Base-by-base conservation (phyloP, 306 rosid species). In the Ormosia emarginata region DNA sequence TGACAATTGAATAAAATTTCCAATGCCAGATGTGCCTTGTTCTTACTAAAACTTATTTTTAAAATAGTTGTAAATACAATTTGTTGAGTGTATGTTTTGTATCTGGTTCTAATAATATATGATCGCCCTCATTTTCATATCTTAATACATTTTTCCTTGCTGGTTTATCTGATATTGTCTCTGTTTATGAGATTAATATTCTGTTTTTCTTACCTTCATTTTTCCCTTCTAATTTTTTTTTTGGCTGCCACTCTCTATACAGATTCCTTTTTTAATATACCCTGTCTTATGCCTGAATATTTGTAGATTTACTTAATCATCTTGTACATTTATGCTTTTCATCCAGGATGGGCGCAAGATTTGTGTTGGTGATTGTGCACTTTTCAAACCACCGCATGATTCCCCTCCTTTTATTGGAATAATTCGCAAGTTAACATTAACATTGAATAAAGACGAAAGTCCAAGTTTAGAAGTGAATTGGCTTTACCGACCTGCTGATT, bases 331-430 rank as follows among this genome's bases (percentile, higher is more conserved):
- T 8, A 12, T 79, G 12, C 33, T 55, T 56, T 15, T 73, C 52
- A 71, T 41, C 24, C 24, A 94, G 98, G 98, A 94, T 80, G 98
- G 98, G 77, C 98, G 98, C 88, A 87, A 92, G 88, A 91, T 94
- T 71, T 85, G 87, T 41, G 90, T 91, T 79, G 98, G 98, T 67
- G 98, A 94, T 73, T 92, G 97, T 91, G 98, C 98, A 52, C 97
- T 94, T 83, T 94, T 94, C 87, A 94, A 92, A 81, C 97, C 97
- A 4, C 98, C 98, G 52, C 85, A 71, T 79, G 97, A 91, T 83
- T 87, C 91, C 67, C 97, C 97, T 59, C 97, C 98, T 85, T 94
- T 94, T 83, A 87, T 94, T 85, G 98, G 98, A 85, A 94, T 92
- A 85, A 94, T 94, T 83, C 97, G 97, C 84, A 79, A 86, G 79